Evolutionary conservation across 1,284 basidiomycete genomes (phyloP).

Genomic region (Phellinidium pouzarii): DNA sequence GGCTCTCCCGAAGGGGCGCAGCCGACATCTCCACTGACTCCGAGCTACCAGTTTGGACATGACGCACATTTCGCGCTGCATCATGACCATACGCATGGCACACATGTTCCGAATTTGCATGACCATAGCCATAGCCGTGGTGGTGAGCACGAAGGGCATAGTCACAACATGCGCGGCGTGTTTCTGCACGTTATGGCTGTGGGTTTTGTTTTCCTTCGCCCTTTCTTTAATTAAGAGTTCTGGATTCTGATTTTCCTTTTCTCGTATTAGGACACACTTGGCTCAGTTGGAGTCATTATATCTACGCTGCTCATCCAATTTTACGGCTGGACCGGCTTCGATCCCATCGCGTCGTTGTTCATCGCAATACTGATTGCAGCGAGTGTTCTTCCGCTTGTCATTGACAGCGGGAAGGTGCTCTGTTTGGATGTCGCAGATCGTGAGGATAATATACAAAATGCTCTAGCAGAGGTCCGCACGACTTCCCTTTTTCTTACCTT

Average conservation of each 20-base stretch:
- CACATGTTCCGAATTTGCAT: slow-evolving; percentile 47
- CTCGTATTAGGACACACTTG: slow-evolving; percentile 64
- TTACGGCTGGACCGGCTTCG: slow-evolving; percentile 99
- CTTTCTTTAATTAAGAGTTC: neutral
- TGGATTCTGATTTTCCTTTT: slow-evolving; percentile 18
- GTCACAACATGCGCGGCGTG: slow-evolving; percentile 99
- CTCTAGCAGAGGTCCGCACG: slow-evolving; percentile 66
- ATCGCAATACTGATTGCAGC: slow-evolving; percentile 95
- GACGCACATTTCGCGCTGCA: slow-evolving; percentile 54
- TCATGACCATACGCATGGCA: slow-evolving; percentile 34
- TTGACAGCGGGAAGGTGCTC: slow-evolving; percentile 88
- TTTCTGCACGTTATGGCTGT: slow-evolving; percentile 91
- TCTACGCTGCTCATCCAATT: slow-evolving; percentile 93
- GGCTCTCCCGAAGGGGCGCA: slow-evolving; percentile 6
- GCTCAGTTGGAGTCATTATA: slow-evolving; percentile 97
- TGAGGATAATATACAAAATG: slow-evolving; percentile 60
- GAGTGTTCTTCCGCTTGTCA: slow-evolving; percentile 90
- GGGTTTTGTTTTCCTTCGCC: slow-evolving; percentile 28
- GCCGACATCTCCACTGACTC: slow-evolving; percentile 43
- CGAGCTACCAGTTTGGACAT: slow-evolving; percentile 52
- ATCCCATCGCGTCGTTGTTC: slow-evolving; percentile 96
- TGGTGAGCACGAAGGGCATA: slow-evolving; percentile 72
- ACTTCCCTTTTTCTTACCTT: neutral
- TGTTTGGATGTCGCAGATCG: slow-evolving; percentile 78
- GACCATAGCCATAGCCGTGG: slow-evolving; percentile 44